phyloP scores from a whole-genome alignment of 2,329 filamentous ascomycete species.

The Dactylellina cionopaga region DNA sequence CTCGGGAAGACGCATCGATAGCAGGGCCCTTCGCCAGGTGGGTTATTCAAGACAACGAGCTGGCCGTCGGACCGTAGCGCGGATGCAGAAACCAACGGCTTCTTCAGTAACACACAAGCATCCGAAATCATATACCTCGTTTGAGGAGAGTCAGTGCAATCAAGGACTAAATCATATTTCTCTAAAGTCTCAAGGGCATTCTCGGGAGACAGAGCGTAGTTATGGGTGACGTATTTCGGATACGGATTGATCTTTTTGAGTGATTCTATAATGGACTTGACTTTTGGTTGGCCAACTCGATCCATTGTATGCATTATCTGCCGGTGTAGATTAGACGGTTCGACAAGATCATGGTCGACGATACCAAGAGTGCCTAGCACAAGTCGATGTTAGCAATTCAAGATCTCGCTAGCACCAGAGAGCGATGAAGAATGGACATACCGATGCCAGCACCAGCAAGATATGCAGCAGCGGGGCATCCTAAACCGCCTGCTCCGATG shows the following conservation, averaged over 20 bases:
- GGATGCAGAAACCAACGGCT: conserved; percentile 86
- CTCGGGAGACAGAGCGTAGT: conserved; percentile 72
- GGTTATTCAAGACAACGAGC: conserved; percentile 85
- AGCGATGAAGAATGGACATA: not conserved
- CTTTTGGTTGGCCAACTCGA: conserved; percentile 79
- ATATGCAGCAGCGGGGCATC: conserved; percentile 92
- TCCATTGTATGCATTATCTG: conserved; percentile 82
- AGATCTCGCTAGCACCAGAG: not conserved
- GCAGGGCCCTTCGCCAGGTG: conserved; percentile 80
- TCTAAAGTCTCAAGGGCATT: conserved; percentile 75
- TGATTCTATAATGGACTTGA: conserved; percentile 76
- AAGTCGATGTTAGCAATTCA: not conserved
- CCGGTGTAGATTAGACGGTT: conserved; percentile 89
- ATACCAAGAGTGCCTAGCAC: conserved; percentile 76
- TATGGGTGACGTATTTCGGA: conserved; percentile 72
- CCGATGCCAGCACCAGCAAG: conserved; percentile 83
- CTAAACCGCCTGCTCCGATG: conserved; percentile 86
- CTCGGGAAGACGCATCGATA: conserved; percentile 93
- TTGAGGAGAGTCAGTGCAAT: conserved; percentile 93
- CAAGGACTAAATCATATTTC: conserved; percentile 83
- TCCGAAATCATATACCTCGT: conserved; percentile 94
- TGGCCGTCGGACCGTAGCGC: conserved; percentile 90
- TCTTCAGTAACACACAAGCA: conserved; percentile 79
- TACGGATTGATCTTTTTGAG: conserved; percentile 76
- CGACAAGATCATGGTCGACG: conserved; percentile 87